phyloP scores from a whole-genome alignment of 2,329 filamentous ascomycete genomes.

The Amylocarpus encephaloides region DNA sequence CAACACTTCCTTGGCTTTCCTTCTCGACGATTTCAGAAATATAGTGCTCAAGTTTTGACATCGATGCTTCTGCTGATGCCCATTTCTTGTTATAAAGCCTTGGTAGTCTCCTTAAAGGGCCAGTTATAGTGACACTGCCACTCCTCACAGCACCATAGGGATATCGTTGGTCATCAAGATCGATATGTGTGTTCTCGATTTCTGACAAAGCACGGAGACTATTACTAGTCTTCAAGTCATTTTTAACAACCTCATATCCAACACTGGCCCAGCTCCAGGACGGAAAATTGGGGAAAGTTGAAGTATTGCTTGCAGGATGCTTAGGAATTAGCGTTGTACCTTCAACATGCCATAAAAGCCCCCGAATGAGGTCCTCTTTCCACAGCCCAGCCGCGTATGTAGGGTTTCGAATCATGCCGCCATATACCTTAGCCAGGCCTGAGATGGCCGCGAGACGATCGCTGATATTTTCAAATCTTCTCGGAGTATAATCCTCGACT shows the following conservation, averaged over 20 bases:
- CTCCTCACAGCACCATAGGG: slow-evolving; percentile 9
- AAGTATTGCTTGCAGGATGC: slow-evolving; percentile 4
- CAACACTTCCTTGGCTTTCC: slow-evolving; percentile 11
- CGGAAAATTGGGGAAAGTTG: slow-evolving; percentile 8
- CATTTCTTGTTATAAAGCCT: slow-evolving; percentile 14
- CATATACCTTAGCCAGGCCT: slow-evolving; percentile 12
- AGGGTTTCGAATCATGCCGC: slow-evolving; percentile 13
- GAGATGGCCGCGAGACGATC: slow-evolving; percentile 15
- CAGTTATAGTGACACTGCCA: slow-evolving; percentile 13
- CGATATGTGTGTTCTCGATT: slow-evolving; percentile 11
- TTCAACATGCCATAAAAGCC: slow-evolving; percentile 13
- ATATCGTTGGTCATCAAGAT: slow-evolving; percentile 6
- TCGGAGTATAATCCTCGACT: slow-evolving; percentile 13
- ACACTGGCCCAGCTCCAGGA: slow-evolving; percentile 15
- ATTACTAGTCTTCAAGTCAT: slow-evolving; percentile 10
- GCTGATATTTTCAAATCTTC: slow-evolving; percentile 11
- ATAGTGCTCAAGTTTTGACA: slow-evolving; percentile 14
- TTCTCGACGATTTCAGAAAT: slow-evolving; percentile 14
- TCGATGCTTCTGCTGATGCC: slow-evolving; percentile 11
- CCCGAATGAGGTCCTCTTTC: slow-evolving; percentile 14
- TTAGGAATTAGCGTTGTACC: slow-evolving; percentile 8
- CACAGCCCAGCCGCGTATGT: slow-evolving; percentile 14
- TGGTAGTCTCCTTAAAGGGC: slow-evolving; percentile 11
- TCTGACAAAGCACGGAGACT: slow-evolving; percentile 10
- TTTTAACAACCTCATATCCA: slow-evolving; percentile 12